Base-by-base conservation (phyloP, 805 yeast species). In the Suhomyces vadensis region DNA sequence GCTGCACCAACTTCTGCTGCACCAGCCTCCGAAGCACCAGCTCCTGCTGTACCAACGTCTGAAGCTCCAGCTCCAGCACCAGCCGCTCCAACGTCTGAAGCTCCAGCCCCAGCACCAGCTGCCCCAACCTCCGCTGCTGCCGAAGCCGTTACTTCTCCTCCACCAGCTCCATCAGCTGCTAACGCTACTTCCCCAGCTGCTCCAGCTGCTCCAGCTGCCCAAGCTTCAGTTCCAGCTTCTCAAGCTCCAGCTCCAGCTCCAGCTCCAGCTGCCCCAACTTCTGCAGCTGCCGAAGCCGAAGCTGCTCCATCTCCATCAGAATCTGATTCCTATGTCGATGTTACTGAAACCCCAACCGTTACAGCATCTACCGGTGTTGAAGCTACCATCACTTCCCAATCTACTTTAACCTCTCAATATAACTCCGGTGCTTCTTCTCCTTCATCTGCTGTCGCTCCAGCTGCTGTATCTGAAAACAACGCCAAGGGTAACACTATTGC, bases 291-390 rank as follows among this genome's bases (percentile, higher is more conserved):
- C 14, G 38, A 46, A 26, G 48, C 53, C 29, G 43, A 52, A 24
- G 54, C 52, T 20, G 41, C 52, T 9, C 49, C 42, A 7, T 25
- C 51, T 16, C 42, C 58, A 23, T 33, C 51, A 51, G 72, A 67
- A 35, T 58, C 60, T 23, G 60, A 67, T 57, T 55, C 66, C 38
- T 74, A 70, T 57, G 77, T 74, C 41, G 80, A 77, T 52, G 64
- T 69, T 54, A 75, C 81, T 48, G 60, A 71, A 46, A 77, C 81
- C 37, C 81, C 81, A 54, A 64, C 72, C 43, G 73, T 65, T 39
- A 68, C 76, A 44, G 63, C 60, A n/a, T 70, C 80, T 27, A 68
- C 73, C 42, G 74, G 67, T 55, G 74, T 72, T 47, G 72, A 75
- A 49, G 71, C 76, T 43, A 48, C 22, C 41, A 52, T 52, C 24